Conservation (phyloP, 2,329 filamentous ascomycete genomes). For the Trichoderma asperellum region DNA sequence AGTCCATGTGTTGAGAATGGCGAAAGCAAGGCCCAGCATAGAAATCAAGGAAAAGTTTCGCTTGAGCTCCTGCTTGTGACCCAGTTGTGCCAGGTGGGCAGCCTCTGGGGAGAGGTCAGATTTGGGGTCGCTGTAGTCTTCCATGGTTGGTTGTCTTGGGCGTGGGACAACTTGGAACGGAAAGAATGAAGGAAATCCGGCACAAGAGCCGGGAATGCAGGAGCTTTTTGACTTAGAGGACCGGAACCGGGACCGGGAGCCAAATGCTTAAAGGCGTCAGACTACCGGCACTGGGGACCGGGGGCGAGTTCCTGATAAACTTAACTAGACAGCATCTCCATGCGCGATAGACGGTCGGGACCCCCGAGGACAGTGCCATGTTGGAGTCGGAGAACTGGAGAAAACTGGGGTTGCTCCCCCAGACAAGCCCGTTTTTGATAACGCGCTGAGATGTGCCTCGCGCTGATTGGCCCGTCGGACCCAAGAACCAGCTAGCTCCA, state of each 20-base stretch:
- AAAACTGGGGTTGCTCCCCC: slow-evolving; percentile 20
- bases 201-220: not conserved
- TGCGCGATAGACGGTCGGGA: slow-evolving; percentile 18
- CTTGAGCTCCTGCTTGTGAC: slow-evolving; percentile 54
- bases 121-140: slow-evolving; percentile 22
- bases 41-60: slow-evolving; percentile 55
- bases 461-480: slow-evolving; percentile 20
- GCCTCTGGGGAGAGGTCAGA: slow-evolving; percentile 39
- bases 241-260: slow-evolving; percentile 12
- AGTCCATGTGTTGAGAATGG: slow-evolving; percentile 56
- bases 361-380: slow-evolving; percentile 17
- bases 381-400: slow-evolving; percentile 26
- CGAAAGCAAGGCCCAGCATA: slow-evolving; percentile 54
- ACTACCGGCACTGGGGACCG: slow-evolving; percentile 14
- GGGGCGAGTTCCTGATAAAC: slow-evolving; percentile 15
- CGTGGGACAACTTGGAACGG: slow-evolving; percentile 7
- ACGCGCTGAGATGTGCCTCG: slow-evolving; percentile 12
- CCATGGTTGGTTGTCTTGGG: slow-evolving; percentile 26
- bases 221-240: slow-evolving; percentile 2
- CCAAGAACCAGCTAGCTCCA: not conserved
- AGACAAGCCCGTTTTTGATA: slow-evolving; percentile 27
- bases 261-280: slow-evolving; percentile 18
- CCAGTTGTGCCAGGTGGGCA: slow-evolving; percentile 48
- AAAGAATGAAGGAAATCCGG: not conserved
- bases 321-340: slow-evolving; percentile 7